Evolutionary conservation across 1,139 yeast species (phyloP), one percentile per base, ranked within the genome.

Genomic region (Suhomyces coccinellae): DNA sequence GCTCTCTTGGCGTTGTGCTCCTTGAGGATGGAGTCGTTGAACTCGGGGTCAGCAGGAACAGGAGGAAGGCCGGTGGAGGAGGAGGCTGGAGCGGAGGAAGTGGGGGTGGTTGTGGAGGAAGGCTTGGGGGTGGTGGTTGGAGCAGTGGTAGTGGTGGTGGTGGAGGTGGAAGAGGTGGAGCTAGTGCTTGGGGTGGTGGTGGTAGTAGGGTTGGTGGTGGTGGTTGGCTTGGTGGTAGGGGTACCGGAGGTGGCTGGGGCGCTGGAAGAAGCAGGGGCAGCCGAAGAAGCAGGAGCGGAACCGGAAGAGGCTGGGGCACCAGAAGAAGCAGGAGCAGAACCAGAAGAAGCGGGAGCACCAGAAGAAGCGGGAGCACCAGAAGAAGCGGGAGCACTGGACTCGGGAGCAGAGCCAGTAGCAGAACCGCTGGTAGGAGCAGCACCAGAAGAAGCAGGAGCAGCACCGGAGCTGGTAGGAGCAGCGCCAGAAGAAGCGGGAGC

Each of bases 1-100:
- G 78, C 79, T 70, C 87, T 71, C 62, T 76, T 72, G 10, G 40
- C 54, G 61, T 82, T 82, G 62, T 80, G 85, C 41, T 68, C 81
- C 33, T 55, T 60, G 48, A 82, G 66, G 44, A 81, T 69, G 4
- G 53, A 65, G 16, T 16, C 27, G 34, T 53, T 49, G 50, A 52
- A 53, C 7, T 30, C 42, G 9, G 15, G 28, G 26, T 51, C 54
- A 3, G 29, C n/a, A 12, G 53, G 50, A 16, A 8, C 54, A 33
- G 33, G 41, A 20, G 11, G 50, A 24, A 17, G 51, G 15, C 24
- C 24, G 20, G 50, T 26, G 9, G 52, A 10, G 6, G 60, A 29
- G 11, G 36, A 4, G 32, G 28, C 14, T 14, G 45, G n/a, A 17
- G 40, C 6, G 31, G 40, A 4, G 33, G 37, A 16, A 27, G 41